Conservation (phyloP, 208 protist species). For the Vickermania spadyakhi region DNA sequence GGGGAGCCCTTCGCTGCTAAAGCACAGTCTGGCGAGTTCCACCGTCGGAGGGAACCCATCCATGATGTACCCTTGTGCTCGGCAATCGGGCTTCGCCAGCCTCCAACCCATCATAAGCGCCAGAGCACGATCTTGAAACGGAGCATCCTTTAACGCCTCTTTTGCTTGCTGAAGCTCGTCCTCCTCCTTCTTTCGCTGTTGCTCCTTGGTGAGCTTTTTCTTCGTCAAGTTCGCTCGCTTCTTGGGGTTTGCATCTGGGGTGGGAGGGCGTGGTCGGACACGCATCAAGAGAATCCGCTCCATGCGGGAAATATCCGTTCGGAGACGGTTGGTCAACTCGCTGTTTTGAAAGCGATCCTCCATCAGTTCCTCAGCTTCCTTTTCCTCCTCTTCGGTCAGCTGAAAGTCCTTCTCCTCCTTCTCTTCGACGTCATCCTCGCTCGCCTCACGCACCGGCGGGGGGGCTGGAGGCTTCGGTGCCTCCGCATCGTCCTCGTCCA, state of each 20-base stretch:
- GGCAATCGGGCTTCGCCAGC: constrained; percentile 62
- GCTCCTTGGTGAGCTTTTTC: constrained; percentile 36
- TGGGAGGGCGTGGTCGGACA: constrained; percentile 6
- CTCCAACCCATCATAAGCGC: constrained; percentile 87
- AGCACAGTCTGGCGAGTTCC: constrained; percentile 76
- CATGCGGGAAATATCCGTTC: constrained; percentile 56
- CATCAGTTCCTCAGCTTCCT: constrained; percentile 44
- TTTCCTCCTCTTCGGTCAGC: constrained; percentile 46
- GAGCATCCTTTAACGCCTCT: constrained; percentile 45
- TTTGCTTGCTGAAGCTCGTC: constrained; percentile 52
- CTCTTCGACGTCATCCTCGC: constrained; percentile 19
- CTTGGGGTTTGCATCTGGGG: constrained; percentile 39
- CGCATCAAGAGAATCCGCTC: constrained; percentile 72
- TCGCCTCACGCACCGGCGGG: not conserved
- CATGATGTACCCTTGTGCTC: constrained; percentile 91
- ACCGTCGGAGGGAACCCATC: constrained; percentile 87
- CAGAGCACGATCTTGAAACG: constrained; percentile 73
- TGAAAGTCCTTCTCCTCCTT: constrained; percentile 18
- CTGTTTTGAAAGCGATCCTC: constrained; percentile 48
- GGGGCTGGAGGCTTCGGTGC: constrained; percentile 3
- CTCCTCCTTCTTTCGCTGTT: constrained; percentile 57
- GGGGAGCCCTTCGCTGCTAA: constrained; percentile 36
- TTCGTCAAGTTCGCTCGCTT: constrained; percentile 19
- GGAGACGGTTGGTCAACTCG: constrained; percentile 28
- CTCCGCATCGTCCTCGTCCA: constrained; percentile 12